A percentile compares a stretch with the other conserved stretches of the same genome.
phyloP scores from a whole-genome alignment of 1,139 yeast species.

The Candida freyschussii region DNA sequence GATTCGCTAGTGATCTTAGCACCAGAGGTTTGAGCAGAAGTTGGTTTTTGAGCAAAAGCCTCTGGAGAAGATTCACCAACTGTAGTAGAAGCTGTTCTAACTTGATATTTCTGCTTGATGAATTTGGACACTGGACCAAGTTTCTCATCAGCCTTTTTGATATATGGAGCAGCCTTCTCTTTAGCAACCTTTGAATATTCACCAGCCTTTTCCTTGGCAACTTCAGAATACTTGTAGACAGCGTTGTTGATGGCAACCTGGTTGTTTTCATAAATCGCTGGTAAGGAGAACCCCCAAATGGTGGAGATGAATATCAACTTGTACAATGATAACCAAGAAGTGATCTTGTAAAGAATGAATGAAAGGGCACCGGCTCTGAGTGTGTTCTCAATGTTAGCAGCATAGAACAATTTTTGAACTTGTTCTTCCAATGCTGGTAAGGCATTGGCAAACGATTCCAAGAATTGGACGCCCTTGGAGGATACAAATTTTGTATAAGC shows the following conservation, averaged over 20 bases:
- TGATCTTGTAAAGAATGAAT: conserved; percentile 64
- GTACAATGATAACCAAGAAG: conserved; percentile 74
- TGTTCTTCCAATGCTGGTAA: conserved; percentile 39
- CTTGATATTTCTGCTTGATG: conserved; percentile 51
- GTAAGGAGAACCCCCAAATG: conserved; percentile 66
- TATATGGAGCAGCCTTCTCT: conserved; percentile 45
- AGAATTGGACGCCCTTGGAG: conserved; percentile 36
- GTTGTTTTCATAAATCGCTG: conserved; percentile 68
- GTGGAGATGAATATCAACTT: conserved; percentile 54
- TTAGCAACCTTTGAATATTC: conserved; percentile 49
- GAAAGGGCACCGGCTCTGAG: conserved; percentile 66
- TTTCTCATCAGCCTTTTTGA: conserved; percentile 44
- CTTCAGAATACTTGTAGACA: conserved; percentile 50
- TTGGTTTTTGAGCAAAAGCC: conserved; percentile 14
- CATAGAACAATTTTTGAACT: conserved; percentile 56
- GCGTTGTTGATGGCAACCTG: conserved; percentile 78
- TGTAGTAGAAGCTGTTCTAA: conserved; percentile 70
- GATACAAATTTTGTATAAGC: conserved; percentile 32
- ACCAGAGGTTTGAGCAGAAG: conserved; percentile 22
- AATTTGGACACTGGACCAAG: conserved; percentile 61
- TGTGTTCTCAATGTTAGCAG: conserved; percentile 64
- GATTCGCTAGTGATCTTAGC: conserved; percentile 13
- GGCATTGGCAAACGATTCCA: conserved; percentile 38
- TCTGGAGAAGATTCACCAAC: conserved; percentile 36
- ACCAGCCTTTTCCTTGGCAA: conserved; percentile 52